Evolutionary conservation across 2,329 filamentous ascomycete species (phyloP).

Genomic region (Colletotrichum gloeosporioides): DNA sequence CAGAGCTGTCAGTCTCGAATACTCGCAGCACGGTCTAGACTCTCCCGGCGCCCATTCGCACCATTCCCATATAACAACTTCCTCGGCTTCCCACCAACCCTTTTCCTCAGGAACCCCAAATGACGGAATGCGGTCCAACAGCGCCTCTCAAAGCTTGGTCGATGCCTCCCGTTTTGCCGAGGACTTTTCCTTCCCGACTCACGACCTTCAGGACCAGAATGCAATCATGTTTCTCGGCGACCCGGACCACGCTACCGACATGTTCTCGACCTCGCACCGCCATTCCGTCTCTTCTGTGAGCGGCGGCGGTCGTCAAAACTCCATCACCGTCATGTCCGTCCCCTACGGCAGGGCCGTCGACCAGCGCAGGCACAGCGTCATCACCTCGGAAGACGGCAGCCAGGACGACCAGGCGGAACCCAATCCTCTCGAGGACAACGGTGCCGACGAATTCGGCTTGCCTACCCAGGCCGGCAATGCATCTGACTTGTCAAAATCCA

Average conservation of each 20-base stretch:
- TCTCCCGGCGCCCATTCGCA: slow-evolving; percentile 21
- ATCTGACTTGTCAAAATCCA: slow-evolving; percentile 58
- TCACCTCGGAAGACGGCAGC: slow-evolving; percentile 51
- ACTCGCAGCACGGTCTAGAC: slow-evolving; percentile 27
- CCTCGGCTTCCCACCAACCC: slow-evolving; percentile 16
- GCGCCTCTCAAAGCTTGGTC: slow-evolving; percentile 44
- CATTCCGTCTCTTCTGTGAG: slow-evolving; percentile 39
- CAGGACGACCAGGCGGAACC: slow-evolving; percentile 47
- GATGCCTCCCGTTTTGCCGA: slow-evolving; percentile 52
- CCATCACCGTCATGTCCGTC: slow-evolving; percentile 38
- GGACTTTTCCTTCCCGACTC: slow-evolving; percentile 59
- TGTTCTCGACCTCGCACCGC: slow-evolving; percentile 34
- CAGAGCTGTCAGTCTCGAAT: slow-evolving; percentile 37
- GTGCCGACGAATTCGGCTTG: slow-evolving; percentile 65
- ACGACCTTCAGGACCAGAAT: slow-evolving; percentile 45
- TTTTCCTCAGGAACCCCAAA: slow-evolving; percentile 28
- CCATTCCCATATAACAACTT: slow-evolving; percentile 21
- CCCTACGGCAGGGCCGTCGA: slow-evolving; percentile 24
- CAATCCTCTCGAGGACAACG: slow-evolving; percentile 57
- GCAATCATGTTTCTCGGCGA: slow-evolving; percentile 42
- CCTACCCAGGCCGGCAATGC: slow-evolving; percentile 53
- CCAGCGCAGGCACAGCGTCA: slow-evolving; percentile 33
- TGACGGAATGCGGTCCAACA: slow-evolving; percentile 36
- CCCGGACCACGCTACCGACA: slow-evolving; percentile 35
- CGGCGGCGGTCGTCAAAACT: slow-evolving; percentile 39